Evolutionary conservation across 1,284 basidiomycete species (phyloP).

Genomic region (Heterobasidion irregulare): DNA sequence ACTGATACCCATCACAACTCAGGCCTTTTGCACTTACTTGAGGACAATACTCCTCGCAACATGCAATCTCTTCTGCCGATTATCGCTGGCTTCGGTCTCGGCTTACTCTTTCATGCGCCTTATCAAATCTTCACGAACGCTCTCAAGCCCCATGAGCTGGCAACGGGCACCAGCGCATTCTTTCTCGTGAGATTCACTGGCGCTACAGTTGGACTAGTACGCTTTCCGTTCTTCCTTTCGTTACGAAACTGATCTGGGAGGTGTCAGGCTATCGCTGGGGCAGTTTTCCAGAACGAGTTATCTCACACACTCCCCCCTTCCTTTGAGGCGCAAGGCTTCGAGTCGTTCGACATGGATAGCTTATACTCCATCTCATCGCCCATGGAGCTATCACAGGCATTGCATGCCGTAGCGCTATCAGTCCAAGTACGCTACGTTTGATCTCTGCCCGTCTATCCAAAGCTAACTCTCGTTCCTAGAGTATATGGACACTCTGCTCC

Average conservation of each 20-base stretch:
- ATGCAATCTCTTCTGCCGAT: slow-evolving; percentile 50
- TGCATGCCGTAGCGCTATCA: slow-evolving; percentile 20
- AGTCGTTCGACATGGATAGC: slow-evolving; percentile 42
- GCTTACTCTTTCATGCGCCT: slow-evolving; percentile 75
- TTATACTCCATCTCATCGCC: slow-evolving; percentile 37
- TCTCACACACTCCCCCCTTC: slow-evolving; percentile 34
- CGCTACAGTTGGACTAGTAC: slow-evolving; percentile 68
- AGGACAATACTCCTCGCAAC: slow-evolving; percentile 36
- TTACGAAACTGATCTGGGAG: background rate
- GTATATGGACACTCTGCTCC: slow-evolving; percentile 24
- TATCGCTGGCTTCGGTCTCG: slow-evolving; percentile 67
- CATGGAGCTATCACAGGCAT: slow-evolving; percentile 19
- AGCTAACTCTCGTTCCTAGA: slow-evolving; percentile 3
- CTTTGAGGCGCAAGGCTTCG: slow-evolving; percentile 24
- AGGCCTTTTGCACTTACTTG: slow-evolving; percentile 61
- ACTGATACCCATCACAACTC: slow-evolving; percentile 4
- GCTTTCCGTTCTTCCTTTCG: slow-evolving; percentile 15
- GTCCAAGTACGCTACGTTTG: slow-evolving; percentile 20
- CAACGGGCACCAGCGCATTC: slow-evolving; percentile 75
- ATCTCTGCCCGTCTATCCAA: slow-evolving; percentile 7
- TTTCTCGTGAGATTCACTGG: slow-evolving; percentile 80
- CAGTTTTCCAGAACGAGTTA: slow-evolving; percentile 55
- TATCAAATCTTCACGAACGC: slow-evolving; percentile 68
- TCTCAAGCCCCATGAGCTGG: slow-evolving; percentile 53
- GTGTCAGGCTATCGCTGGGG: slow-evolving; percentile 62